Base-by-base conservation (phyloP, 371 early-diverging fungal species). In the Mucor plumbeus region DNA sequence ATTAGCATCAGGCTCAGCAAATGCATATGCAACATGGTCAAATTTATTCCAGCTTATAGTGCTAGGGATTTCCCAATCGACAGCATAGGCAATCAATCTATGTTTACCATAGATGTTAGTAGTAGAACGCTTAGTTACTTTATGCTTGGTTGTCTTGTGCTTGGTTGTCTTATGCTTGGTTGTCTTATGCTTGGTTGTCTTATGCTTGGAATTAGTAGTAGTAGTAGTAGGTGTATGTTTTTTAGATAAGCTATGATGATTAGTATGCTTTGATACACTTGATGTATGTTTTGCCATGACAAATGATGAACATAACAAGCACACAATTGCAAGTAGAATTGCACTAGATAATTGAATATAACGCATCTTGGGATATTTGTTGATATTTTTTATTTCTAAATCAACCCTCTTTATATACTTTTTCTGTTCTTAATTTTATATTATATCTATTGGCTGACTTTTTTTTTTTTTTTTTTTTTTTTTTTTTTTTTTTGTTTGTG, bases 41-140 rank as follows among this genome's bases (percentile, higher is more conserved):
- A 82, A 35, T 47, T 77, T 70, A 39, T 56, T 34, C 82, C 82
- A 82, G 4, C 66, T 62, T 50, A 82, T 71, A 9, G 40, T 50
- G 10, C 67, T 69, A 11, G 82, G 82, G 13, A 76, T 48, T 65
- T 75, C 82, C 82, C 82, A 81, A 31, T 81, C 82, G 26, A 73
- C 71, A 54, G 79, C 71, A 48, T 81, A 81, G 6, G 79, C 73
- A 26, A 68, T 63, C 31, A 81, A 41, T 33, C 50, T 50, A 39
- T 68, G 72, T 4, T 63, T 50, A 4, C 65, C 65, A 17, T 67
- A 67, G 11, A 50, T 60, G 13, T 60, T 26, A 15, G 47, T 26
- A 44, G 44, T 10, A 40, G 40, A 4, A 13, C 11, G 40, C 10
- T 40, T 44, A n/a, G 44, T 44, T 7, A 17, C 2, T 17, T 44